Conservation (phyloP, 2,329 filamentous ascomycete species). For the Cordyceps militaris region DNA sequence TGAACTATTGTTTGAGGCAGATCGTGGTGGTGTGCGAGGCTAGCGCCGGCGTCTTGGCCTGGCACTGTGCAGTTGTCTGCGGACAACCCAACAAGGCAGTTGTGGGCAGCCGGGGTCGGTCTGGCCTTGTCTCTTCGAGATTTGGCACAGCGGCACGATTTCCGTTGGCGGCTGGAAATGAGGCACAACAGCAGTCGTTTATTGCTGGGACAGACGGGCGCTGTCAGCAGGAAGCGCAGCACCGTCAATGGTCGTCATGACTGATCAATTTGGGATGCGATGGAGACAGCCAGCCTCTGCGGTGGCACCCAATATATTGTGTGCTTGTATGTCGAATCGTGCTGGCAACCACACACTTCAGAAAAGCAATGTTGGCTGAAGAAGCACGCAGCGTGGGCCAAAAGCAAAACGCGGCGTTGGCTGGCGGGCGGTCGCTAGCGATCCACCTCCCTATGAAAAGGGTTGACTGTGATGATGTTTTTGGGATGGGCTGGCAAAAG, state of each 20-base stretch:
- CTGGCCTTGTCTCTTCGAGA: no score
- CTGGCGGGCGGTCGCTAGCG: not conserved
- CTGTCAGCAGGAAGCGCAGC: not conserved
- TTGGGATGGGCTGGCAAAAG: not conserved
- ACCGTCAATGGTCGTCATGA: not conserved
- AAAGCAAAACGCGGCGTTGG: conserved; percentile 6
- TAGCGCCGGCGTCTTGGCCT: not conserved
- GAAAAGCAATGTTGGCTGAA: not conserved
- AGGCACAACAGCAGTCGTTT: not conserved
- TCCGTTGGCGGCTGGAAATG: not conserved
- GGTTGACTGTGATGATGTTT: no score
- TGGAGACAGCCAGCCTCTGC: not conserved
- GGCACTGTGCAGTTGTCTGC: not conserved
- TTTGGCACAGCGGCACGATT: not conserved
- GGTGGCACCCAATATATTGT: not conserved
- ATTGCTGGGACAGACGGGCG: not conserved
- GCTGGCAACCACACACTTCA: not conserved
- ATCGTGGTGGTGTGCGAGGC: not conserved
- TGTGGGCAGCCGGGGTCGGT: no score
- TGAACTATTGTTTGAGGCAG: conserved; percentile 8
- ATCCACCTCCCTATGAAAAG: not conserved
- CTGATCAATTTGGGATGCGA: not conserved
- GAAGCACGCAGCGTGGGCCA: not conserved
- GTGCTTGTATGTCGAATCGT: not conserved
- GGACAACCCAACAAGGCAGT: not conserved